phyloP scores from a whole-genome alignment of 345 rosid genomes.

The Populus nigra region DNA sequence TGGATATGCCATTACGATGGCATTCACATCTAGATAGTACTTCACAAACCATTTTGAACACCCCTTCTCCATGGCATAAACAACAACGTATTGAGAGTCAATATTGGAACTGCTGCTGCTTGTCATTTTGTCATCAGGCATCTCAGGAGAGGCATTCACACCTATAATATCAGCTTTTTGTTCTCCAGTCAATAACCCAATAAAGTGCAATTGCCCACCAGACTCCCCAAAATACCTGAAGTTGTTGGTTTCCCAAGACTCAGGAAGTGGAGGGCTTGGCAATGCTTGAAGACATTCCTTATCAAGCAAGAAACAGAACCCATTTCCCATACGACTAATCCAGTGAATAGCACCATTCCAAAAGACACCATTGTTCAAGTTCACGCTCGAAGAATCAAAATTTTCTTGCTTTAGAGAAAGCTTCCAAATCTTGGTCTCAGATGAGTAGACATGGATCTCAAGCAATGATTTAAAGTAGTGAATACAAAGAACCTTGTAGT shows the following conservation, averaged over 20 bases:
- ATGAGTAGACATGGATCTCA: constrained; percentile 15
- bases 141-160: too few species aligned
- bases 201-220: constrained; percentile 1
- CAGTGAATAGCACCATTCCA: constrained; percentile 24
- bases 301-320: constrained; percentile 1
- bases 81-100: constrained; percentile 1
- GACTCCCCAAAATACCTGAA: constrained; percentile 2
- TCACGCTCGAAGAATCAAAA: neutral
- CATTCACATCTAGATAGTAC: neutral
- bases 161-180: too few species aligned
- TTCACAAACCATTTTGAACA: constrained; percentile 4
- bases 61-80: constrained; percentile 12
- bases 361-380: constrained; percentile 9
- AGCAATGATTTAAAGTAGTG: neutral
- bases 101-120: neutral
- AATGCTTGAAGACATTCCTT: neutral
- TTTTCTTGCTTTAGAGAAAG: neutral
- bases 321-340: neutral
- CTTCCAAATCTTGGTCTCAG: constrained; percentile 14
- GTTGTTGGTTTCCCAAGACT: neutral
- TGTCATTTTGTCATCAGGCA: too few species aligned
- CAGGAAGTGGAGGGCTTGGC: constrained; percentile 3
- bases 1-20: constrained; percentile 10
- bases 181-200: neutral
- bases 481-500: constrained; percentile 19